Conservation (phyloP, 192 early-diverging fungal genomes). For the Coemansia sp. region DNA sequence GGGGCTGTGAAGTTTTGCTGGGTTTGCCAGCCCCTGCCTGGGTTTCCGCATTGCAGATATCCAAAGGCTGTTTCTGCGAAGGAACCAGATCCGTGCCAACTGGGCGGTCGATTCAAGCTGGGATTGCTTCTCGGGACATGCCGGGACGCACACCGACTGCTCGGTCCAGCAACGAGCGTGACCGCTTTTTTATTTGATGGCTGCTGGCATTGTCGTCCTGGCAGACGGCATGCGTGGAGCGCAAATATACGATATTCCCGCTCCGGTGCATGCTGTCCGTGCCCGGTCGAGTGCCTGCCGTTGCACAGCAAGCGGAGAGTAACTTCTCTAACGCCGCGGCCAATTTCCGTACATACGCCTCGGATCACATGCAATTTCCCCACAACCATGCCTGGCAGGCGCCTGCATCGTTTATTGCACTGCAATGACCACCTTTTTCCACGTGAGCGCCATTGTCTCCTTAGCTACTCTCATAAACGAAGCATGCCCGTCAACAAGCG, state of each 20-base stretch:
- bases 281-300: background rate
- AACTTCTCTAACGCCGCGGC: too few species aligned
- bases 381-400: too few species aligned
- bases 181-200: background rate
- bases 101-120: background rate
- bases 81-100: too few species aligned
- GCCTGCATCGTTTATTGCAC: too few species aligned
- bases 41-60: background rate
- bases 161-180: background rate
- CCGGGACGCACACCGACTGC: background rate
- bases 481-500: constrained; percentile 35
- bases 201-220: background rate
- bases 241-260: background rate
- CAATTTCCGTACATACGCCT: too few species aligned
- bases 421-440: too few species aligned
- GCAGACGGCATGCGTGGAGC: too few species aligned
- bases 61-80: background rate
- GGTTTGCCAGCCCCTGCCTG: background rate
- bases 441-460: too few species aligned
- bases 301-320: background rate
- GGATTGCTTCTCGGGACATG: background rate
- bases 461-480: background rate
- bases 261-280: background rate
- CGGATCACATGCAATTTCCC: too few species aligned
- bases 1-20: background rate